Conservation (phyloP, 306 rosid species). For the Prunus mongolica region DNA sequence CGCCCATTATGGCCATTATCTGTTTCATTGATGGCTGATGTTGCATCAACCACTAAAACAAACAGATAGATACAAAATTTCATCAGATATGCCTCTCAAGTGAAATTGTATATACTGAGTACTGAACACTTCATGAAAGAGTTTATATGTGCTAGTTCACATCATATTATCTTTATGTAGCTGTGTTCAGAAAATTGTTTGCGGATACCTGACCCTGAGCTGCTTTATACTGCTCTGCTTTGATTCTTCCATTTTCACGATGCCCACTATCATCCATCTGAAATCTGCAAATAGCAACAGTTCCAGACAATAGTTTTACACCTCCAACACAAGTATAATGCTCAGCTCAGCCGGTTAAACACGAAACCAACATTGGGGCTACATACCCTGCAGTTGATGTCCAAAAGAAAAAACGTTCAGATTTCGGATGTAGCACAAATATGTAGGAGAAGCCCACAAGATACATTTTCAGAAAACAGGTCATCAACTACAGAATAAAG, state of each 20-base stretch:
- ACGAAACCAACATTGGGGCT: conserved; percentile 1
- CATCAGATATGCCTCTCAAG: not conserved
- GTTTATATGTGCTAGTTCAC: not conserved
- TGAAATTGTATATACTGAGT: not conserved
- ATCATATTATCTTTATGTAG: not conserved
- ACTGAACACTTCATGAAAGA: not conserved
- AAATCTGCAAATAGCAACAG: conserved; percentile 28
- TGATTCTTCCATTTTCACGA: conserved; percentile 90
- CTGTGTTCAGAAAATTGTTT: not conserved
- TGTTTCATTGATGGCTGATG: conserved; percentile 96
- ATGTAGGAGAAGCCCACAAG: not conserved
- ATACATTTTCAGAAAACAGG: too few relatives aligned
- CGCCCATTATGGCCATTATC: conserved; percentile 87
- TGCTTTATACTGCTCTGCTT: conserved; percentile 79
- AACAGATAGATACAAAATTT: not conserved
- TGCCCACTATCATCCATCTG: conserved; percentile 90
- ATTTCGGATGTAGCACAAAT: not conserved
- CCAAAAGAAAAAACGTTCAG: not conserved
- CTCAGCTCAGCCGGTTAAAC: conserved; percentile 24
- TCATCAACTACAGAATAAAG: not conserved
- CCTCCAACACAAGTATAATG: conserved; percentile 20
- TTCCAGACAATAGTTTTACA: conserved; percentile 11
- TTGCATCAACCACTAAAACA: conserved; percentile 86
- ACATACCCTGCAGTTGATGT: conserved; percentile 28
- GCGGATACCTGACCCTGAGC: conserved; percentile 89